These are phyloP conservation scores for Mortierella sp. DNA, from an alignment of 371 early-diverging fungal species.

Conservation along the genomic window DNA sequence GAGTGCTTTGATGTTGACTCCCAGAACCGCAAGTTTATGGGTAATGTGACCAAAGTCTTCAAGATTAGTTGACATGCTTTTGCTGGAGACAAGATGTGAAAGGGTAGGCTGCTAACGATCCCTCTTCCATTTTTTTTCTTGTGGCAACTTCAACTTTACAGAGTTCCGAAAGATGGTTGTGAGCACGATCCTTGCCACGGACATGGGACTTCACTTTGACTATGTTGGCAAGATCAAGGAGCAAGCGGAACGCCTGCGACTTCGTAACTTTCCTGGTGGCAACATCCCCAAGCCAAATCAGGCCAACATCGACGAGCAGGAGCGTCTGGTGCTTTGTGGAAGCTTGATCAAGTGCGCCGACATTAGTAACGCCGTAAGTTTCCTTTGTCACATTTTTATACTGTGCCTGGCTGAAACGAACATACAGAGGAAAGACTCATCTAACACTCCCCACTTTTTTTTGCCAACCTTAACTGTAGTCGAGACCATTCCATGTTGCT, in stretches of 20 bases:
- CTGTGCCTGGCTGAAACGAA: too few species aligned
- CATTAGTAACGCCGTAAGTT: slow-evolving; percentile 80
- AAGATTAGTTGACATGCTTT: neutral
- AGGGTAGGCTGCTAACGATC: neutral
- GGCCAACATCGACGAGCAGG: slow-evolving; percentile 59
- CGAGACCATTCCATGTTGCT: slow-evolving; percentile 68
- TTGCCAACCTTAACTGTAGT: slow-evolving; percentile 30
- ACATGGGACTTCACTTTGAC: slow-evolving; percentile 88
- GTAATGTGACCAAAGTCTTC: slow-evolving; percentile 15
- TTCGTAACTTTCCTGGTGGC: slow-evolving; percentile 20
- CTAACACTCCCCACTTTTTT: neutral
- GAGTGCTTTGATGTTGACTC: slow-evolving; percentile 63
- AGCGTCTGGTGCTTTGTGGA: slow-evolving; percentile 69
- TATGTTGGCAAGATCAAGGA: slow-evolving; percentile 79
- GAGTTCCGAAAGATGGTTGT: slow-evolving; percentile 80
- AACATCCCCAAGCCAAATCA: slow-evolving; percentile 31
- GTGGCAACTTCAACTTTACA: slow-evolving; percentile 17
- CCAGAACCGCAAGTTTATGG: slow-evolving; percentile 56
- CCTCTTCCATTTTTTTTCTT: slow-evolving; percentile 15
- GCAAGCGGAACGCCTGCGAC: slow-evolving; percentile 63
- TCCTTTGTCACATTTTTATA: neutral
- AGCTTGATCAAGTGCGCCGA: slow-evolving; percentile 89
- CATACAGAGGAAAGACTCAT: too few species aligned
- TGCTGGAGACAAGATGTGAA: neutral
- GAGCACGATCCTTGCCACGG: slow-evolving; percentile 85